These are phyloP conservation scores for Ambrosiella cleistominuta DNA, from an alignment of 2,329 filamentous ascomycete genomes.

Conservation along the genomic window DNA sequence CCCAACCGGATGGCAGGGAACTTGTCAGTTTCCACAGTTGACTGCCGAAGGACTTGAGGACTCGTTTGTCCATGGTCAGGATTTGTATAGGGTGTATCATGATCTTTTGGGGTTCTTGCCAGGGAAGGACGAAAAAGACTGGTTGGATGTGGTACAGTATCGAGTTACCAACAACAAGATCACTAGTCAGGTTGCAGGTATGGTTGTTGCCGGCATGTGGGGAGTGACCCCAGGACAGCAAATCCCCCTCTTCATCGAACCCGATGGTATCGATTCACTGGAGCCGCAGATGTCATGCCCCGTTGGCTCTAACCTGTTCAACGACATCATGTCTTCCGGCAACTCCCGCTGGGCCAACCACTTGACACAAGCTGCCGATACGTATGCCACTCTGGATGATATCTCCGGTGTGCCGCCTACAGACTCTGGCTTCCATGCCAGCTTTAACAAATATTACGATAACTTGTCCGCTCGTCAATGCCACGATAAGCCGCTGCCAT, in stretches of 20 bases:
- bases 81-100: constrained; percentile 61
- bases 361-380: constrained; percentile 33
- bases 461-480: constrained; percentile 67
- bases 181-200: constrained; percentile 62
- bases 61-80: constrained; percentile 57
- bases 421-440: constrained; percentile 47
- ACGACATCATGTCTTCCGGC: constrained; percentile 25
- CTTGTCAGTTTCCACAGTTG: constrained; percentile 69
- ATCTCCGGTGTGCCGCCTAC: constrained; percentile 45
- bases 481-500: constrained; percentile 55
- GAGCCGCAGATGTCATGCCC: constrained; percentile 56
- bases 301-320: constrained; percentile 27
- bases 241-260: constrained; percentile 17
- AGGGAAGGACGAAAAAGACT: constrained; percentile 18
- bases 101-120: constrained; percentile 49
- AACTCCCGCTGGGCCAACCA: constrained; percentile 44
- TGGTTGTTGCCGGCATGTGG: constrained; percentile 58
- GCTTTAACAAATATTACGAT: constrained; percentile 71
- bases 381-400: constrained; percentile 45
- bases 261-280: constrained; percentile 47
- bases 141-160: constrained; percentile 35
- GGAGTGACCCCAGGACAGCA: constrained; percentile 16
- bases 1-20: constrained; percentile 47
- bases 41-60: constrained; percentile 54
- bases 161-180: constrained; percentile 70